These are phyloP conservation scores for Hyphopichia homilentoma DNA, from an alignment of 805 yeast species.

Conservation along the genomic window DNA sequence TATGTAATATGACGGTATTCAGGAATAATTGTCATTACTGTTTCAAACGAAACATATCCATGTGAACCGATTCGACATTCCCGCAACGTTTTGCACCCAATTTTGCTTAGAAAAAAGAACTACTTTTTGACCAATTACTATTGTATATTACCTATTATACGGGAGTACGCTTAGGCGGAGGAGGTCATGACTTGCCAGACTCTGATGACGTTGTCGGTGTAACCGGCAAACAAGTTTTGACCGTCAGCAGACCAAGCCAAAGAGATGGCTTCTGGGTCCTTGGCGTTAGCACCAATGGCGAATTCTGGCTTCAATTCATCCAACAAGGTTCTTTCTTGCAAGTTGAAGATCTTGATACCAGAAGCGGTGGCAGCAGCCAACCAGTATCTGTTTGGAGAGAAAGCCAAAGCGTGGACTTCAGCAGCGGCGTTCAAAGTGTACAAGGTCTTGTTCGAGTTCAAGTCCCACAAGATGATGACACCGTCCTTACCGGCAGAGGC, in stretches of 20 bases:
- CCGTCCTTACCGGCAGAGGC: constrained; percentile 99
- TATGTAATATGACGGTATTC: too few species aligned
- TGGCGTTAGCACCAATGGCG: constrained; percentile 80
- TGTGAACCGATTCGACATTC: too few species aligned
- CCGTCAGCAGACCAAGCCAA: constrained; percentile 99
- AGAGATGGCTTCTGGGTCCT: constrained; percentile 97
- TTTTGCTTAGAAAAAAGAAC: too few species aligned
- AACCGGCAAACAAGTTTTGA: constrained; percentile 99
- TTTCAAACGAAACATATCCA: too few species aligned
- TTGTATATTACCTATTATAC: too few species aligned
- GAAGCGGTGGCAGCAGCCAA: constrained; percentile 98
- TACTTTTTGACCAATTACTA: too few species aligned
- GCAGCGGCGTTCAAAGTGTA: constrained; percentile 94
- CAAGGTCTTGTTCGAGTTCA: constrained; percentile 76
- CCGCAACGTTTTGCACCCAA: too few species aligned
- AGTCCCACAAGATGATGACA: constrained; percentile 96
- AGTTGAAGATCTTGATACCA: constrained; percentile 97
- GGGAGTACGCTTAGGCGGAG: constrained; percentile 38
- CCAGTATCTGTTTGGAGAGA: constrained; percentile 99
- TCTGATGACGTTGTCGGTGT: constrained; percentile 99
- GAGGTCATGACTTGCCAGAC: constrained; percentile 99
- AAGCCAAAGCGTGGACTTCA: constrained; percentile 96
- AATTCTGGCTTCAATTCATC: constrained; percentile 99
- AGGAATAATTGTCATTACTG: neutral
- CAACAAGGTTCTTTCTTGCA: constrained; percentile 89